Percentiles rank a stretch among this genome's conserved stretches.
Conservation (phyloP, 768 basidiomycete genomes). For the Kondoa subrosea region DNA sequence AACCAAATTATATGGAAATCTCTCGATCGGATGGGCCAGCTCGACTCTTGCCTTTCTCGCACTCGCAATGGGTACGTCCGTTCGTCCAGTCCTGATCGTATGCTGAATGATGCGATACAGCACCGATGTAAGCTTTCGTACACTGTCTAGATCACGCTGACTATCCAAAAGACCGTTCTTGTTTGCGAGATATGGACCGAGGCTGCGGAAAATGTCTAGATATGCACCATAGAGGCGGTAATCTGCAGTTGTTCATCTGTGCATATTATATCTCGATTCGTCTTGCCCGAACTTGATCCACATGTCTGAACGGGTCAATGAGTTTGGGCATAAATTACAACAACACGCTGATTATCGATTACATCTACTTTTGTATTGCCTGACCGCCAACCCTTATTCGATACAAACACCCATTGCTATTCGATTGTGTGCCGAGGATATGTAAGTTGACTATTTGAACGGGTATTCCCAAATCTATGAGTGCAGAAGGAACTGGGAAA, state of each 20-base stretch:
- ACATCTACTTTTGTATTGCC: not conserved
- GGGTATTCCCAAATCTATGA: conserved; percentile 55
- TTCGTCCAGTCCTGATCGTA: not conserved
- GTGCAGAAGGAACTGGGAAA: conserved; percentile 53
- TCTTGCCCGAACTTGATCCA: too few relatives aligned
- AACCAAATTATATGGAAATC: not conserved
- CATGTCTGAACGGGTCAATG: not conserved
- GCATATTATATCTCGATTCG: too few relatives aligned
- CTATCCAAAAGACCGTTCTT: not conserved
- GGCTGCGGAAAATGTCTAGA: not conserved
- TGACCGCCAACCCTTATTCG: not conserved
- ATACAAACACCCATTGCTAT: not conserved
- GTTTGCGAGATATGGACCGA: not conserved
- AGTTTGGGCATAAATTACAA: not conserved
- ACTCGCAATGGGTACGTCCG: not conserved
- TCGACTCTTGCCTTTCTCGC: not conserved
- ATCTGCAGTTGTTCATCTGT: not conserved
- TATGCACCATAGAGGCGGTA: not conserved
- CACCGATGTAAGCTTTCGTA: not conserved
- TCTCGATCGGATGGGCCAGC: not conserved
- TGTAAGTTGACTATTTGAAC: conserved; percentile 68
- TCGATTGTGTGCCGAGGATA: conserved; percentile 73
- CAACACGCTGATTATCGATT: not conserved
- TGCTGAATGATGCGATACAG: not conserved
- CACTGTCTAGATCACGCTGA: too few relatives aligned